Evolutionary conservation across 768 basidiomycete species (phyloP), one percentile per base, ranked within the genome.

Genomic region (Podaxis mareebaensis): DNA sequence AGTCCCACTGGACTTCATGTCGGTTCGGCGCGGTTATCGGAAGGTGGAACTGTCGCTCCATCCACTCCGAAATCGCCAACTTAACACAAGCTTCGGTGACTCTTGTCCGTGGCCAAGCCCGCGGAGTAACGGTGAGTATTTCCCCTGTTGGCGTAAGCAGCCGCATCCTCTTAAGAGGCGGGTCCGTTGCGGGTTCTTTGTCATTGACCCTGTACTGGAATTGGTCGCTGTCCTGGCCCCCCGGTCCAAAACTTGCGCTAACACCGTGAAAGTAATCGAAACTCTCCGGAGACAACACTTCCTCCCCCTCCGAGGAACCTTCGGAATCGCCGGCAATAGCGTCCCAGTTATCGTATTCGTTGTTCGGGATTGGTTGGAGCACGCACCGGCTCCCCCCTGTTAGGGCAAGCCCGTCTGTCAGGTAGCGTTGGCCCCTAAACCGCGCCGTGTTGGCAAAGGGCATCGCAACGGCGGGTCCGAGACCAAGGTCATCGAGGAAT

Each of bases 21-120:
- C 13, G 33, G 10, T 49, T 17, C 6, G 15, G 36, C 8, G 44
- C 40, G 1, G 12, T n/a, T 3, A 13, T 33, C 17, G 61, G 61
- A 22, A 63, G 46, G 8, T 7, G 12, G 4, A 6, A 13, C 44
- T 63, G 61, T 3, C 12, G 20, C 22, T 49, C 36, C 61, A 63
- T 63, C 61, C 61, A 63, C 33, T 57, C 53, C 8, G 54, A 48
- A 12, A 63, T 28, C 1, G 54, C 48, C 22, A 63, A 28, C 49
- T 57, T 48, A 36, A 63, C 55, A n/a, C 55, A 56, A 20, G 46
- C 54, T 53, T 46, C 38, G 13, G 40, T 56, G 4, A 63, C 44
- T 11, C 17, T 40, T 12, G 10, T 51, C 20, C 54, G 15, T 3
- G 38, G 52, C 38, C 40, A 20, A 13, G 36, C 38, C 5, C 55